Conservation (phyloP, 768 basidiomycete genomes). For the Mrakia blollopis region DNA sequence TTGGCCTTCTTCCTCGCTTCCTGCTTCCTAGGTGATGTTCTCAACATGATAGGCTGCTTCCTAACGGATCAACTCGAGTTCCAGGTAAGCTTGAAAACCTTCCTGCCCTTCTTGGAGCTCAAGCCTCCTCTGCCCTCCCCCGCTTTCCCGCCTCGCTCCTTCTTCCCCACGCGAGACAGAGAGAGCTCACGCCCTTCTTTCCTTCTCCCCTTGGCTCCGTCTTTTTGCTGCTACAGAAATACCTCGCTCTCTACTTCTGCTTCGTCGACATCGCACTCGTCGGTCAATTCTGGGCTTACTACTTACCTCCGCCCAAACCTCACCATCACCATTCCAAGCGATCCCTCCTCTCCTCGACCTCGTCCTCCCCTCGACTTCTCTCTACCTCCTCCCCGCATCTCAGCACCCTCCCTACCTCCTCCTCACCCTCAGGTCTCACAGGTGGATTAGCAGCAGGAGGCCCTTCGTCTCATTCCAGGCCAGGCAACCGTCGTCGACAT, state of each 20-base stretch:
- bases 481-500: constrained; percentile 4
- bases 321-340: constrained; percentile 15
- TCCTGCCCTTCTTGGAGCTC: not conserved
- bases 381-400: not conserved
- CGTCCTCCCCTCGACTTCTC: constrained; percentile 4
- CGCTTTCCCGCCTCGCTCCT: not conserved
- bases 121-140: not conserved
- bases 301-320: not conserved
- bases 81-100: constrained; percentile 57
- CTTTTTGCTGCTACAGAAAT: constrained; percentile 54
- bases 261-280: constrained; percentile 71
- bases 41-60: constrained; percentile 81
- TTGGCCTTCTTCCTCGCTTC: too few species aligned
- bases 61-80: constrained; percentile 91
- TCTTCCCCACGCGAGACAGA: not conserved
- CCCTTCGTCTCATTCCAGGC: not conserved
- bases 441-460: not conserved
- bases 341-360: constrained; percentile 7
- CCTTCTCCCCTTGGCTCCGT: not conserved
- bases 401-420: constrained; percentile 2
- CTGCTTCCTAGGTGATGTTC: constrained; percentile 66
- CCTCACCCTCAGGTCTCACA: not conserved
- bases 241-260: constrained; percentile 87
- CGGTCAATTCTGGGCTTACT: constrained; percentile 32
- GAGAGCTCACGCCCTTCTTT: not conserved